Evolutionary conservation across 345 rosid species (phyloP).

Genomic region (Fremontodendron californicum): DNA sequence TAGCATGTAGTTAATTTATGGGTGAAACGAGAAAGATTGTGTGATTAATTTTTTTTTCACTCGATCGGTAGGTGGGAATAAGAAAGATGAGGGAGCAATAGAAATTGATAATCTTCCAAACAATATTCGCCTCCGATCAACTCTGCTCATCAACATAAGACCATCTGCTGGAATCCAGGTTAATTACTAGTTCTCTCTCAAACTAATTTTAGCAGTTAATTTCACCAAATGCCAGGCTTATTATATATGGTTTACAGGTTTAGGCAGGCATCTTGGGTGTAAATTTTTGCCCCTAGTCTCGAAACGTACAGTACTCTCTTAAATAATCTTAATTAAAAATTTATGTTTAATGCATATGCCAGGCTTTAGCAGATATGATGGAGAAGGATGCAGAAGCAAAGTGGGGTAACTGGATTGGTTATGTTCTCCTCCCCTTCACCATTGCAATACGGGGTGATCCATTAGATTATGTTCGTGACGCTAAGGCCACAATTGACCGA

Average conservation of each 20-base stretch:
- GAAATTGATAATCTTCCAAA: constrained; percentile 29
- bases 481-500: constrained; percentile 46
- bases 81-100: constrained; percentile 22
- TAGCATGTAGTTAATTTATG: not conserved
- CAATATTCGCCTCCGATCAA: constrained; percentile 42
- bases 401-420: constrained; percentile 63
- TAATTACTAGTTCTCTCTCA: not conserved
- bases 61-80: not conserved
- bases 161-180: constrained; percentile 57
- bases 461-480: constrained; percentile 43
- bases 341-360: not conserved
- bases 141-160: constrained; percentile 52
- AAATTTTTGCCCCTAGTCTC: not conserved
- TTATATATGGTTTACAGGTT: not conserved
- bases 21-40: not conserved
- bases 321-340: not conserved
- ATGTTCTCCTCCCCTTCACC: constrained; percentile 44
- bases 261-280: not conserved
- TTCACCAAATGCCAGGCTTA: not conserved
- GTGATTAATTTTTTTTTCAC: not conserved
- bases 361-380: constrained; percentile 60
- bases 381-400: constrained; percentile 38
- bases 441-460: constrained; percentile 42
- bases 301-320: not conserved
- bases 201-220: not conserved